A percentile compares a stretch with the other conserved stretches of the same genome.
Conservation (phyloP, 805 yeast species). For the Komagataella phaffii region DNA sequence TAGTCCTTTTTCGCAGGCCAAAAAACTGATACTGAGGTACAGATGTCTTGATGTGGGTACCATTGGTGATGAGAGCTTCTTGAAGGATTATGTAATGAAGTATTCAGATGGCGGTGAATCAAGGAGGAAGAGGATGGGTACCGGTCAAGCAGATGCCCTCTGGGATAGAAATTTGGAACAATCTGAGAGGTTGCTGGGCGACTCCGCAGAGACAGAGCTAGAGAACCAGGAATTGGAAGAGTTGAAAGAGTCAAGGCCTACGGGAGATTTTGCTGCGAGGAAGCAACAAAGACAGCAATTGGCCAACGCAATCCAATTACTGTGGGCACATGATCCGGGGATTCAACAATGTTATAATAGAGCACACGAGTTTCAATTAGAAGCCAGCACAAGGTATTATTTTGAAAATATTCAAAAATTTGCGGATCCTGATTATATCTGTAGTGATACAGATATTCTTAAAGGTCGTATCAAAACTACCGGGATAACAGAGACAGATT, state of each 20-base stretch:
- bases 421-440: conserved; percentile 49
- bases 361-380: conserved; percentile 73
- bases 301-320: conserved; percentile 51
- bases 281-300: conserved; percentile 29
- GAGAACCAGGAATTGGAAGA: conserved; percentile 2
- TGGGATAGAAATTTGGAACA: conserved; percentile 9
- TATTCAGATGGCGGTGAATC: conserved; percentile 42
- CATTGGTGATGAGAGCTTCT: conserved; percentile 53
- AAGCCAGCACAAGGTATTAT: conserved; percentile 70
- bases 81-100: conserved; percentile 50
- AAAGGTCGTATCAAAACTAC: conserved; percentile 91
- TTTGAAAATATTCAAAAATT: conserved; percentile 61
- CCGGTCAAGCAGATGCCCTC: conserved; percentile 31
- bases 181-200: conserved; percentile 1
- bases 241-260: not conserved
- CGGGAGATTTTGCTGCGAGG: not conserved
- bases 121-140: conserved; percentile 36
- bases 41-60: conserved; percentile 53
- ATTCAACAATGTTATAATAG: conserved; percentile 42
- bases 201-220: conserved; percentile 7
- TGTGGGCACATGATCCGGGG: conserved; percentile 68
- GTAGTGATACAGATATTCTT: conserved; percentile 73
- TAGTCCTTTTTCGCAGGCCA: conserved; percentile 30
- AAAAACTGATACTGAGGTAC: conserved; percentile 37
- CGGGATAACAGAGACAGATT: conserved; percentile 82